Conservation (phyloP, 371 early-diverging fungal genomes). For the Zychaea mexicana region DNA sequence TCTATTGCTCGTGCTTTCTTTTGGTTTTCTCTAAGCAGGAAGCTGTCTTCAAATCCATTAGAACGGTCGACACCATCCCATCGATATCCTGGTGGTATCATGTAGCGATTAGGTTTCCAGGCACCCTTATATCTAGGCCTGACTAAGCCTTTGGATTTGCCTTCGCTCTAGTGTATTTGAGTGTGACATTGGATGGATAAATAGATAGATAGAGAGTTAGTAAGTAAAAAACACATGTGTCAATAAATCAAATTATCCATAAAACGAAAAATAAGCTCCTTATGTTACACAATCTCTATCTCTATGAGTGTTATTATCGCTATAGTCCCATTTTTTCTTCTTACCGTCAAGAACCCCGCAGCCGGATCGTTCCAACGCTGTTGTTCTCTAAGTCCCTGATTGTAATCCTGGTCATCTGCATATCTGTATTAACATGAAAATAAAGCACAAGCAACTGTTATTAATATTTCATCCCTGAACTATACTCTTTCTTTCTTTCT, state of each 20-base stretch:
- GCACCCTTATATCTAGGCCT: constrained; percentile 62
- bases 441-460: not conserved
- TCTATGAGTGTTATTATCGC: not conserved
- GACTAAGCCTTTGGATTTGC: constrained; percentile 29
- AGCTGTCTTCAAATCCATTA: constrained; percentile 81
- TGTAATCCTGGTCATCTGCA: constrained; percentile 65
- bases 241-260: not conserved
- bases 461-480: constrained; percentile 1
- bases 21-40: constrained; percentile 53
- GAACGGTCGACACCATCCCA: constrained; percentile 95
- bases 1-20: constrained; percentile 49
- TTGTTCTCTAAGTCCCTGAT: constrained; percentile 60
- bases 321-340: not conserved
- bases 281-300: not conserved
- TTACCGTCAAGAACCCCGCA: constrained; percentile 64
- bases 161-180: constrained; percentile 19
- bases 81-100: constrained; percentile 83
- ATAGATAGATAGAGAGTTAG: no score
- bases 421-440: constrained; percentile 33
- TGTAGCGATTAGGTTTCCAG: constrained; percentile 81
- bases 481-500: not conserved
- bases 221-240: constrained; percentile 7
- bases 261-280: not conserved
- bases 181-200: not conserved
- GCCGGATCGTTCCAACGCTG: constrained; percentile 74